Percentiles rank a stretch among this genome's conserved stretches.
Conservation (phyloP, 2,329 filamentous ascomycete genomes). For the Parastagonospora nodorum region DNA sequence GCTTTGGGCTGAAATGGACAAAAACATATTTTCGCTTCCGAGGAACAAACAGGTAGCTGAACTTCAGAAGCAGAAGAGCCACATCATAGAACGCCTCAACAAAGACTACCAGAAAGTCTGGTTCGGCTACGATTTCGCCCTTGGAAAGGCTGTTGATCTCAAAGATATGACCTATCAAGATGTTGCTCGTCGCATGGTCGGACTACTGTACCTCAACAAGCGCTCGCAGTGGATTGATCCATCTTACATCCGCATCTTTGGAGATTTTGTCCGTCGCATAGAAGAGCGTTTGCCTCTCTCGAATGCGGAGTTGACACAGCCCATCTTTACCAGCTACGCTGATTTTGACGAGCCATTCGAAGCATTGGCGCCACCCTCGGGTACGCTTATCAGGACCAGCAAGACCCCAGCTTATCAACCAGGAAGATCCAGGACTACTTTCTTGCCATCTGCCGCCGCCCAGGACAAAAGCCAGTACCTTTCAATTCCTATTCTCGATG, state of each 20-base stretch:
- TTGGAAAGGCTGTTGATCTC: conserved; percentile 79
- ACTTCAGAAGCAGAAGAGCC: conserved; percentile 83
- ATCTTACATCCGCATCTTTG: conserved; percentile 76
- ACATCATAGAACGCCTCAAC: conserved; percentile 95
- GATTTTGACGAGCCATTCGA: conserved; percentile 16
- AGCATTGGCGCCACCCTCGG: conserved; percentile 8
- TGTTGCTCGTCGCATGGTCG: conserved; percentile 83
- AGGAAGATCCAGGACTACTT: conserved; percentile 30
- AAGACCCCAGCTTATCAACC: conserved; percentile 5
- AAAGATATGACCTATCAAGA: conserved; percentile 97
- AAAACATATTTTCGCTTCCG: conserved; percentile 74
- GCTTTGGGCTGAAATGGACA: conserved; percentile 96
- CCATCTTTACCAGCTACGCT: conserved; percentile 14
- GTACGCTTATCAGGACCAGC: conserved; percentile 12
- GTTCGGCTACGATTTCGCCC: conserved; percentile 83
- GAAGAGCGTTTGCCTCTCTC: conserved; percentile 13
- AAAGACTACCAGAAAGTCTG: conserved; percentile 97
- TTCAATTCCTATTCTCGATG: conserved; percentile 45
- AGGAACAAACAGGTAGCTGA: conserved; percentile 75
- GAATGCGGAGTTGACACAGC: conserved; percentile 11
- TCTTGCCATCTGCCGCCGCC: conserved; percentile 33
- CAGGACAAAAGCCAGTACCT: conserved; percentile 42
- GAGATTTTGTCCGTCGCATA: conserved; percentile 76
- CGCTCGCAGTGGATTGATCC: conserved; percentile 90
- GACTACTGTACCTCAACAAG: conserved; percentile 90